Evolutionary conservation across 2,329 filamentous ascomycete species (phyloP), one percentile per base, ranked within the genome.

Genomic region (Grosmannia penicillata): DNA sequence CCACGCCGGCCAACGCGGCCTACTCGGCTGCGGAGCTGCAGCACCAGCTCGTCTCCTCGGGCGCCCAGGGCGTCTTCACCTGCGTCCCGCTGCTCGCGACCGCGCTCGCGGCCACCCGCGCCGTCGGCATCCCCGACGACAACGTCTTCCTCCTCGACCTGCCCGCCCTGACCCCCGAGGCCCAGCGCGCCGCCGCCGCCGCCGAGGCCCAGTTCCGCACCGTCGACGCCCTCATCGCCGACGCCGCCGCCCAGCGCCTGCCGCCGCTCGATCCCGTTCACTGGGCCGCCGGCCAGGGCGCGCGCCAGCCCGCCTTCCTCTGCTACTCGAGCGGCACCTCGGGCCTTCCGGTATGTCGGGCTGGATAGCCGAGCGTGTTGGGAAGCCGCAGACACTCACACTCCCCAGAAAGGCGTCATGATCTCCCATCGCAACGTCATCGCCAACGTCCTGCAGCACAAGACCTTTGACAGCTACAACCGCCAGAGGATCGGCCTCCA

Each of bases 351-450:
- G 72, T 74, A 61, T 45, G 59, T 43, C 15, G n/a, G n/a, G n/a
- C n/a, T n/a, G n/a, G n/a, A n/a, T n/a, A n/a, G n/a, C n/a, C n/a
- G n/a, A n/a, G n/a, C n/a, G n/a, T n/a, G n/a, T n/a, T n/a, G n/a
- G n/a, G n/a, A n/a, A n/a, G n/a, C n/a, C n/a, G n/a, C n/a, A 6
- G n/a, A 26, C 14, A 8, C 18, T 23, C 7, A 25, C 26, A 19
- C 4, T 11, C 8, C 4, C 11, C 43, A 79, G 73, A 83, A 83
- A 75, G 80, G 76, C 36, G 81, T 85, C 21, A 84, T 81, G 75
- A 79, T 86, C 36, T 75, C 78, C 6, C 81, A 86, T 54, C 61
- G 63, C 22, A 86, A 85, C 48, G 72, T 85, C 14, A 85, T 86
- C 34, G 70, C 78, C 26, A 86, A 86, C 50, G 66, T 71, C 1